phyloP scores from a whole-genome alignment of 108 stramenopile genomes.

The Fragilaria radians region DNA sequence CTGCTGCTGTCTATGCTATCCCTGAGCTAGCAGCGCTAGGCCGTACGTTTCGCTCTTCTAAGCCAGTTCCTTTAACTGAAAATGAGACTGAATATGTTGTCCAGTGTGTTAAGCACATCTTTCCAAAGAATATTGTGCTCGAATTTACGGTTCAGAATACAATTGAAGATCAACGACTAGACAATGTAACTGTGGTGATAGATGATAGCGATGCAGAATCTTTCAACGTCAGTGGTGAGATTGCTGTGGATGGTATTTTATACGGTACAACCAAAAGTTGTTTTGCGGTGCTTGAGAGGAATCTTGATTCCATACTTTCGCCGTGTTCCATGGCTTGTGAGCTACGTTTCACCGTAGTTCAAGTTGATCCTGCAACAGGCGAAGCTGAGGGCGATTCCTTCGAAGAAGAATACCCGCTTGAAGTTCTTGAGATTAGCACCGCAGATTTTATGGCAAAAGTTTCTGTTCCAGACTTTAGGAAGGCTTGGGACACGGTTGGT shows the following conservation, averaged over 20 bases:
- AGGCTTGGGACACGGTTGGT: slow-evolving; percentile 77
- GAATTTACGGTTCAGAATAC: slow-evolving; percentile 94
- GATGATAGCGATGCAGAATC: slow-evolving; percentile 69
- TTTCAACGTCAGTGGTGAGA: slow-evolving; percentile 53
- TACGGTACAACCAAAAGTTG: slow-evolving; percentile 71
- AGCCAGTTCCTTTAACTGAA: slow-evolving; percentile 70
- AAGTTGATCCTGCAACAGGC: slow-evolving; percentile 74
- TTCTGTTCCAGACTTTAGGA: slow-evolving; percentile 76
- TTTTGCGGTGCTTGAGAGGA: slow-evolving; percentile 69
- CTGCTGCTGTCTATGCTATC: slow-evolving; percentile 76
- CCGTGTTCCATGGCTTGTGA: slow-evolving; percentile 51
- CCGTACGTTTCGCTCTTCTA: slow-evolving; percentile 68
- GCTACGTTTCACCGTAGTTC: slow-evolving; percentile 70
- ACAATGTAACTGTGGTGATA: slow-evolving; percentile 74
- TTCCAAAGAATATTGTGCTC: slow-evolving; percentile 79
- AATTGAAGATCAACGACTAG: slow-evolving; percentile 83
- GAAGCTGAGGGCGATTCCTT: slow-evolving; percentile 77
- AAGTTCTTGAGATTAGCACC: slow-evolving; percentile 77
- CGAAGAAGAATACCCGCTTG: slow-evolving; percentile 92
- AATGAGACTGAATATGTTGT: slow-evolving; percentile 89
- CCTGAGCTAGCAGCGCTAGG: slow-evolving; percentile 82
- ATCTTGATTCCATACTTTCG: slow-evolving; percentile 25
- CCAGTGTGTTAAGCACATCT: slow-evolving; percentile 86
- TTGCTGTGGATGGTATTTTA: slow-evolving; percentile 36
- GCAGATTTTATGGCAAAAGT: slow-evolving; percentile 94